Evolutionary conservation across 1,284 basidiomycete species (phyloP), one percentile per base, ranked within the genome.

Genomic region (Microbotryum intermedium): DNA sequence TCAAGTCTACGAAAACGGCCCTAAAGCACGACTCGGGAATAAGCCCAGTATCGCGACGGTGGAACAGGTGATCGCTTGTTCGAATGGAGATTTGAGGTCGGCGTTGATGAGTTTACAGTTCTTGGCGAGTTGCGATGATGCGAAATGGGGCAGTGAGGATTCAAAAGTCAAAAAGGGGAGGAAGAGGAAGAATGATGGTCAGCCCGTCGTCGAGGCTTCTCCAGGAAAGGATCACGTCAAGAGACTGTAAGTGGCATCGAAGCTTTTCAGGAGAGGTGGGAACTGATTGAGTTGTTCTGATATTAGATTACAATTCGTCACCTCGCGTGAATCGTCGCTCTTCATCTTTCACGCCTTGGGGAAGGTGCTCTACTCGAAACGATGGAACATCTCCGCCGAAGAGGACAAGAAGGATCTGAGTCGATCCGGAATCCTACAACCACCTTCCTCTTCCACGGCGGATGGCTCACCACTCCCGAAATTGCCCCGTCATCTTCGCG

Each of bases 51-150:
- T 25, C 6, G 26, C 52, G 2, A 79, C 83, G 0, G 69, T 95
- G 1, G 84, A 92, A 57, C 74, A 84, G 6, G 80, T 97, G 56
- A 82, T 91, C 2, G 82, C 85, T 48, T 83, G 87, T 0, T 82
- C 87, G 0, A 86, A 86, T 69, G 94, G 94, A 0, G 94, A 98
- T 72, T 87, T 98, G 21, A 80, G 94, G 45, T 89, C 87, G 59
- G 94, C 93, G 0, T 82, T 95, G 63, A 97, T 93, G 83, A 84
- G 87, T 0, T 79, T 97, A 5, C 90, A 98, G 71, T 90, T 97
- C 72, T 80, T 79, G 2, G 64, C 69, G 16, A 62, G 16, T 42
- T 1, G 21, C 42, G 21, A 59, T 45, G 50, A 54, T 59, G 13
- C 49, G 58, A 6, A 7, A 28, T 2, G 58, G 53, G 3, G 18